Base-by-base conservation (phyloP, 108 stramenopile species). In the Conticribra guillardii region DNA sequence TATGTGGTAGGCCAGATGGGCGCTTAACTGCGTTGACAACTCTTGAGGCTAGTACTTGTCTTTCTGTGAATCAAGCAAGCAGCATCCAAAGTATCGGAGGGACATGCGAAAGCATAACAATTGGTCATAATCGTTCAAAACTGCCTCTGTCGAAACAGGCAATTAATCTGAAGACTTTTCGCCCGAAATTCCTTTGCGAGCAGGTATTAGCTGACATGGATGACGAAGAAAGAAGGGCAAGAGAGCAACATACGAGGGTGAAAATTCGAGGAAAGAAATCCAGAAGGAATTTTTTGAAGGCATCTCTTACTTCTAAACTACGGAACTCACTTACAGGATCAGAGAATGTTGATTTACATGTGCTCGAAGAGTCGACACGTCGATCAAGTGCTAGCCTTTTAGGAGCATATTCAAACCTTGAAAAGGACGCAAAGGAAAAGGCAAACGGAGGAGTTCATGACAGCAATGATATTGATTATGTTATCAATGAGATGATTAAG, bases 1-100 rank as follows among this genome's bases (percentile, higher is more conserved):
- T 91, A 5, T 89, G 88, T 59, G 93, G 93, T 21, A 64, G 93
- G 1, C 93, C 93, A 9, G 93, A 95, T 52, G 93, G 93, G 3
- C 78, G 90, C 5, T 78, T 95, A 17, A 84, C 87, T 33, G 88
- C 87, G 15, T 71, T 95, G 30, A 73, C 89, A 8, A 83, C 89
- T 18, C 73, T 88, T 15, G 93, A 94, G 64, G 73, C 81, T 7
- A 54, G 89, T 28, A 82, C 76, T 9, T 80, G 86, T 49, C 83
- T 95, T 17, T 71, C 87, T 29, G 82, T 86, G 19, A 95, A 91
- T 51, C 93, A 95, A 76, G 89, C 89, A 17, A 70, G 70, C 32
- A 81, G 78, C 31, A 90, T 90, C 67, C 85, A 88, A 66, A 85
- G 83, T 48, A 57, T 72, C 15, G 88, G 83, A 14, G 79, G 86